A percentile compares a stretch with the other conserved stretches of the same genome.
Conservation (phyloP, 257 asterid genomes). For the Coffea eugenioides region DNA sequence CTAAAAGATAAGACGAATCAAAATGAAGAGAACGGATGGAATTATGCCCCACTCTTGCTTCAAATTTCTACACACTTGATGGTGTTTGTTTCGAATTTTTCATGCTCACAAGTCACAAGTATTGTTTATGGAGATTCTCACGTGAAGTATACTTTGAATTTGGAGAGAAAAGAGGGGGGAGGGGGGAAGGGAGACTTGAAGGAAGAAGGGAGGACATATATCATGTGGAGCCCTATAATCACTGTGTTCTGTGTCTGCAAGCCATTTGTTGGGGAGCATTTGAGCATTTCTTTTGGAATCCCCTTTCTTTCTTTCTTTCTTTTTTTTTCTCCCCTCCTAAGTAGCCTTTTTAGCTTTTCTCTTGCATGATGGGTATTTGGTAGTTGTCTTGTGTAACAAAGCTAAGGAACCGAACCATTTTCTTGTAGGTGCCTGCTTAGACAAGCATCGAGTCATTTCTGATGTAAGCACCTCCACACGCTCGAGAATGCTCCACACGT, state of each 20-base stretch:
- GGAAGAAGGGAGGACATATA: not conserved
- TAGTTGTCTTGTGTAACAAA: slow-evolving; percentile 60
- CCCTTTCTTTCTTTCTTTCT: slow-evolving; percentile 7
- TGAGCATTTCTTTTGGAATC: slow-evolving; percentile 11
- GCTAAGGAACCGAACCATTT: slow-evolving; percentile 38
- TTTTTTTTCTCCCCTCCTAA: slow-evolving; percentile 15
- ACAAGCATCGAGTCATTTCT: slow-evolving; percentile 62
- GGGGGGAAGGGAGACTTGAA: not conserved
- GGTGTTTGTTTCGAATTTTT: slow-evolving; percentile 11
- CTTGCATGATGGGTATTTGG: slow-evolving; percentile 54
- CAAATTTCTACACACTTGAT: slow-evolving; percentile 36
- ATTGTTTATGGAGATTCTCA: slow-evolving; percentile 34
- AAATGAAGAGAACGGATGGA: slow-evolving; percentile 16
- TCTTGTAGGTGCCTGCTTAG: slow-evolving; percentile 55
- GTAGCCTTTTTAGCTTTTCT: slow-evolving; percentile 47
- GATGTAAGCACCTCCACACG: slow-evolving; percentile 47
- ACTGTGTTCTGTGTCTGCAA: slow-evolving; percentile 23
- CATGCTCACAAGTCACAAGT: slow-evolving; percentile 9
- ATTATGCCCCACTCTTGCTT: slow-evolving; percentile 45
- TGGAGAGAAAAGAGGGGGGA: not conserved
- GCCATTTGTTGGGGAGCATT: slow-evolving; percentile 21
- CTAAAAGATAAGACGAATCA: slow-evolving; percentile 30
- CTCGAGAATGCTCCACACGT: not conserved
- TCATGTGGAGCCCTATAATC: slow-evolving; percentile 37
- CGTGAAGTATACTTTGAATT: slow-evolving; percentile 37